phyloP scores from a whole-genome alignment of 768 basidiomycete species.

The Rickenella mellea region DNA sequence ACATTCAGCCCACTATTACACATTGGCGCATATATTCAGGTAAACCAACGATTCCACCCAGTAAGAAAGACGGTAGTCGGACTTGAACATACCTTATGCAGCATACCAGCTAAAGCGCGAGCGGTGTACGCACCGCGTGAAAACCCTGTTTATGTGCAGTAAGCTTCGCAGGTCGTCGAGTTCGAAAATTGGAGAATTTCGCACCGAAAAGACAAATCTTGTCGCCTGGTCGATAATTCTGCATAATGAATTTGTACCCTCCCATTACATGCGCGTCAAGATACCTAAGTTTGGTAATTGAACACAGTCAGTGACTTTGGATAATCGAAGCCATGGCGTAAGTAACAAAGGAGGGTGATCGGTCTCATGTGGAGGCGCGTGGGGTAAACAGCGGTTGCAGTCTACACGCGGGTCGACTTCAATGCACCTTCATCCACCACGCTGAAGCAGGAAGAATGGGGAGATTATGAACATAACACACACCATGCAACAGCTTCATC shows the following conservation, averaged over 20 bases:
- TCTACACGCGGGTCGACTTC: no score
- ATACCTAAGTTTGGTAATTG: constrained; percentile 35
- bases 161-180: constrained; percentile 8
- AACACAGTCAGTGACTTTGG: neutral
- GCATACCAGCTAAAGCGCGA: constrained; percentile 66
- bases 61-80: neutral
- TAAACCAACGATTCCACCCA: neutral
- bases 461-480: constrained; percentile 8
- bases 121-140: constrained; percentile 62
- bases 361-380: no score
- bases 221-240: constrained; percentile 64
- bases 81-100: constrained; percentile 46
- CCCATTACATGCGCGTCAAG: constrained; percentile 62
- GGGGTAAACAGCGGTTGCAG: no score
- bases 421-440: no score
- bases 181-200: constrained; percentile 4
- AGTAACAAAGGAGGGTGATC: no score
- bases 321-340: no score
- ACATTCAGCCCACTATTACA: no score
- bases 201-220: constrained; percentile 66
- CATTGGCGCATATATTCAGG: no score
- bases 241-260: constrained; percentile 74
- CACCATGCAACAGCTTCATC: constrained; percentile 72
- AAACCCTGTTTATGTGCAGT: constrained; percentile 45
- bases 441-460: neutral